Base-by-base conservation (phyloP, 331 rosid species). In the Acacia pycnantha region DNA sequence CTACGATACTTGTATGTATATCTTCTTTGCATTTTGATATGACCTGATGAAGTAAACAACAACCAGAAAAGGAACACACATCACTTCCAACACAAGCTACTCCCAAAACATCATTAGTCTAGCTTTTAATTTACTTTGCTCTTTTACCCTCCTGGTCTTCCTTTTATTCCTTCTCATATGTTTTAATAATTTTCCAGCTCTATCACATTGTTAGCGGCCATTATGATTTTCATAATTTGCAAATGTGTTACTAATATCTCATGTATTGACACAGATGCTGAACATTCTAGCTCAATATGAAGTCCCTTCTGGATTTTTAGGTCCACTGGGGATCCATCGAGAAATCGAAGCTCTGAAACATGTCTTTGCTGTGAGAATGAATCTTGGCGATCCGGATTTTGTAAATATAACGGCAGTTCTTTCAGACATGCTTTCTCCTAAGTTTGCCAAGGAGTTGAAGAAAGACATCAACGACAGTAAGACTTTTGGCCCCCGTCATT, bases 351-450 rank as follows among this genome's bases (percentile, higher is more conserved):
- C 97, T 19, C 62, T 95, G 89, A 95, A 95, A 82, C 92, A 93
- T 83, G 89, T 87, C 10, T 88, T 89, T 48, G 90, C 94, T 0
- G 88, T 88, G 83, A 90, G 88, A 86, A 95, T 92, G 93, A 93
- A 88, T 81, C 96, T 93, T 11, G 98, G 98, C 1, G 98, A 95
- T 78, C 98, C 96, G 15, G 91, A 89, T 80, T 95, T 90, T 77
- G 89, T 87, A 35, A 86, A 95, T 72, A 73, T 88, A 70, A 82
- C 98, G 2, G 29, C 47, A 31, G 91, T 90, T 85, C 82, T 89
- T 44, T 87, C 91, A 37, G 92, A 95, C 79, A 93, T 93, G 93
- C 96, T 95, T 72, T 95, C 98, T 70, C 88, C 61, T 40, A 81
- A 85, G 82, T 89, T 93, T 87, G 97, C 98, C 65, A 0, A 81